Conservation (phyloP, 2,329 filamentous ascomycete genomes). For the Diaporthe sp. region DNA sequence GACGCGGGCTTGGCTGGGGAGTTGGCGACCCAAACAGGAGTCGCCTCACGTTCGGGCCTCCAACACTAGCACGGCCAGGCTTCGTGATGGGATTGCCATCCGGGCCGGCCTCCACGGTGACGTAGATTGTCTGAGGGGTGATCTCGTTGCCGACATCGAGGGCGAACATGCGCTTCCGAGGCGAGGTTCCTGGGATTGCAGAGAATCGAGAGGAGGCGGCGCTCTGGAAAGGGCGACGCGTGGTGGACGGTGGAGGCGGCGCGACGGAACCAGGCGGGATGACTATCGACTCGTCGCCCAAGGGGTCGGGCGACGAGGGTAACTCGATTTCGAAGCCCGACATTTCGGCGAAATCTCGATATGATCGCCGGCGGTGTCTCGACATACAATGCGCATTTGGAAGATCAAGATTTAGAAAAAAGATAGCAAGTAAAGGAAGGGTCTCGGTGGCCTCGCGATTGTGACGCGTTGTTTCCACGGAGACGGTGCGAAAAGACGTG, state of each 20-base stretch:
- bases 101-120: constrained; percentile 65
- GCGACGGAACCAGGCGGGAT: constrained; percentile 37
- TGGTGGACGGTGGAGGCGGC: constrained; percentile 33
- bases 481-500: constrained; percentile 16
- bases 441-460: background rate
- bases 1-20: constrained; percentile 49
- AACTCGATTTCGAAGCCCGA: constrained; percentile 42
- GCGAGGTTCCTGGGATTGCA: constrained; percentile 50
- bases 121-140: constrained; percentile 62
- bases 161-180: constrained; percentile 67
- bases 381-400: constrained; percentile 36
- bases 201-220: constrained; percentile 50
- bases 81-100: constrained; percentile 34
- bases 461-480: constrained; percentile 20
- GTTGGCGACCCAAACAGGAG: constrained; percentile 57
- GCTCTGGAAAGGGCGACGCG: constrained; percentile 55
- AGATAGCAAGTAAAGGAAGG: background rate
- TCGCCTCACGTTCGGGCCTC: constrained; percentile 44
- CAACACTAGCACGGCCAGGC: background rate
- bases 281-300: constrained; percentile 48
- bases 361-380: constrained; percentile 35
- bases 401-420: background rate
- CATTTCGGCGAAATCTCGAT: constrained; percentile 37
- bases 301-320: constrained; percentile 48
- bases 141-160: constrained; percentile 63